Base-by-base conservation (phyloP, 148 eudicot species). In the Camellia lanceoleosa region DNA sequence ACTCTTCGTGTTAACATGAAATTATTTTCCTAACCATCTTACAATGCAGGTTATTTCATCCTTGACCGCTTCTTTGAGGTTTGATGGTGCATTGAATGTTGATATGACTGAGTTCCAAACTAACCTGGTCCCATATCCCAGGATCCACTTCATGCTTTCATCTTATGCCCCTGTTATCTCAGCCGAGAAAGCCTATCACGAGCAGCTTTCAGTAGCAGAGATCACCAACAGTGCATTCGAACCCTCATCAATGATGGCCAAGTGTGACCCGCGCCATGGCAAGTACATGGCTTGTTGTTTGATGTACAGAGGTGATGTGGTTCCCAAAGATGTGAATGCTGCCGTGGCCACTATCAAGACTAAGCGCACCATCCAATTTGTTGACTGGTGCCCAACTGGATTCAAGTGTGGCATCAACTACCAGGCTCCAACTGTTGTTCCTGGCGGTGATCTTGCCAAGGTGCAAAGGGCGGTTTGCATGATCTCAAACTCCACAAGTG, bases 71-170 rank as follows among this genome's bases (percentile, higher is more conserved):
- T 81, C 84, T 41, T 44, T 82, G 59, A 82, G 84, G 77, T 82
- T 82, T 15, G 84, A 77, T 20, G 84, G 84, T 60, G 84, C 84
- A 1, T 63, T 82, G 72, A 82, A 82, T n/a, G 84, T 82, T 23
- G 84, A 82, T 20, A 80, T 82, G 19, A 82, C 80, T 3, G 84
- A 82, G 80, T 82, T 82, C 71, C 84, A 82, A n/a, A 82, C 84
- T 11, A 82, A 82, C 71, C 68, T 80, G 55, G 82, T 80, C n/a
- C 82, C 82, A 23, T 80, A 80, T 41, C 82, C 82, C 15, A 63
- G 84, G 20, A 82, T 82, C 47, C 84, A 82, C 72, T 82, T 82
- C 77, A 82, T 82, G 84, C 84, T 82, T 71, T 82, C 84, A n/a
- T 82, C 84, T 42, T 82, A 82, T 47, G 84, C 84, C 58, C 84